These are phyloP conservation scores for Leccinum longicurvipes DNA, from an alignment of 768 basidiomycete species.

Conservation along the genomic window DNA sequence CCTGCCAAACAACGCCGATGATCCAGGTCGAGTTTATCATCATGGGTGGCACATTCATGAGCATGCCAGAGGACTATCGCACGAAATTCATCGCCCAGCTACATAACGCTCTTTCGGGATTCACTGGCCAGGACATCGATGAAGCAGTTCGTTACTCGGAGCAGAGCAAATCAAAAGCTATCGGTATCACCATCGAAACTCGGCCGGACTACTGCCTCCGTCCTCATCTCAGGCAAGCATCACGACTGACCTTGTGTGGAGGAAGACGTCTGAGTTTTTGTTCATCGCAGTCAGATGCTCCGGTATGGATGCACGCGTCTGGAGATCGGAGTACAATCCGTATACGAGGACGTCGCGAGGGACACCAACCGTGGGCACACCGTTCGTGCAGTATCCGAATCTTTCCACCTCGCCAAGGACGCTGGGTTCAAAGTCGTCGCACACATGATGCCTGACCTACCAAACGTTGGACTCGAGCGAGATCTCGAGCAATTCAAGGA, in stretches of 20 bases:
- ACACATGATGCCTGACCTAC: constrained; percentile 99
- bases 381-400: constrained; percentile 93
- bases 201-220: constrained; percentile 97
- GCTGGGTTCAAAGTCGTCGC: constrained; percentile 99
- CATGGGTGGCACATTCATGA: constrained; percentile 99
- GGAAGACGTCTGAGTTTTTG: neutral
- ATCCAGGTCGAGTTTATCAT: constrained; percentile 82
- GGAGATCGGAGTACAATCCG: constrained; percentile 98
- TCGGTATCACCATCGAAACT: constrained; percentile 98
- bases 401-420: constrained; percentile 96
- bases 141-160: constrained; percentile 98
- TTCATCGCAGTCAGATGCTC: constrained; percentile 85
- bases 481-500: constrained; percentile 99
- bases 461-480: constrained; percentile 95
- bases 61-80: constrained; percentile 96
- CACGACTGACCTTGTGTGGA: neutral
- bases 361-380: constrained; percentile 99
- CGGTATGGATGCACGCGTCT: constrained; percentile 98
- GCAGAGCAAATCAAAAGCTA: constrained; percentile 96
- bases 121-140: constrained; percentile 89
- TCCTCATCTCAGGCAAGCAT: constrained; percentile 80
- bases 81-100: constrained; percentile 91
- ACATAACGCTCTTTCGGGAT: constrained; percentile 95
- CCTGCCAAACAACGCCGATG: neutral
- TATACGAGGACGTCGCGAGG: constrained; percentile 98